These are phyloP conservation scores for Quercus dentata DNA, from an alignment of 306 rosid species.

Conservation along the genomic window DNA sequence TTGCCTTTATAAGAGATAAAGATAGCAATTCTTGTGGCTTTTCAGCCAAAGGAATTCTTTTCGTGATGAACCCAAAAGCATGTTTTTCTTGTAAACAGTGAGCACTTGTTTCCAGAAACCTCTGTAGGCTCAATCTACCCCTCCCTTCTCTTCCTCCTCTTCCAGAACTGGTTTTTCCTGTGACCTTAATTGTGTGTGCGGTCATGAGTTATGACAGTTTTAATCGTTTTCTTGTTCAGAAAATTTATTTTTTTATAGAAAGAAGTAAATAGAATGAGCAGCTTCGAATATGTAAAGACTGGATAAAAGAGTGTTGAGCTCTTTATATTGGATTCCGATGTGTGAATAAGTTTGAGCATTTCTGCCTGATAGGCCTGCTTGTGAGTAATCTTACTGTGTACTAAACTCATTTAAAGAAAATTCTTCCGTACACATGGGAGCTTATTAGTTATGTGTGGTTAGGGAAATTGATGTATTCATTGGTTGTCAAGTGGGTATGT, in stretches of 20 bases:
- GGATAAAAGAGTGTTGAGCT: too few relatives aligned
- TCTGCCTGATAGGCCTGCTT: too few relatives aligned
- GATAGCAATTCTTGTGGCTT: background rate
- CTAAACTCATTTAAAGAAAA: background rate
- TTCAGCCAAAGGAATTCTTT: background rate
- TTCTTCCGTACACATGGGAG: background rate
- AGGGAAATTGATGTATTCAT: background rate
- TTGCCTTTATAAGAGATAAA: background rate
- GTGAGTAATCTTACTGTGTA: too few relatives aligned
- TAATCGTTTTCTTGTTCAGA: background rate
- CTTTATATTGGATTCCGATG: too few relatives aligned
- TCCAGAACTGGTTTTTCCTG: background rate
- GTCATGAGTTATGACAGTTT: background rate
- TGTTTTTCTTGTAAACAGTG: background rate
- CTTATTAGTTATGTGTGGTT: background rate
- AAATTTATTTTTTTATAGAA: background rate
- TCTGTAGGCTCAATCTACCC: background rate
- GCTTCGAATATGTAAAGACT: background rate
- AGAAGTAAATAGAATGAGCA: background rate
- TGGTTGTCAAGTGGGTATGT: background rate
- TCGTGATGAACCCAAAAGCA: background rate
- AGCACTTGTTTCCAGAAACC: background rate
- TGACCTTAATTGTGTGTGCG: background rate
- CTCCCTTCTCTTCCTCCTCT: background rate
- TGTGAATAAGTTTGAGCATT: too few relatives aligned